Evolutionary conservation across 345 rosid genomes (phyloP).

Genomic region (Fremontodendron californicum): DNA sequence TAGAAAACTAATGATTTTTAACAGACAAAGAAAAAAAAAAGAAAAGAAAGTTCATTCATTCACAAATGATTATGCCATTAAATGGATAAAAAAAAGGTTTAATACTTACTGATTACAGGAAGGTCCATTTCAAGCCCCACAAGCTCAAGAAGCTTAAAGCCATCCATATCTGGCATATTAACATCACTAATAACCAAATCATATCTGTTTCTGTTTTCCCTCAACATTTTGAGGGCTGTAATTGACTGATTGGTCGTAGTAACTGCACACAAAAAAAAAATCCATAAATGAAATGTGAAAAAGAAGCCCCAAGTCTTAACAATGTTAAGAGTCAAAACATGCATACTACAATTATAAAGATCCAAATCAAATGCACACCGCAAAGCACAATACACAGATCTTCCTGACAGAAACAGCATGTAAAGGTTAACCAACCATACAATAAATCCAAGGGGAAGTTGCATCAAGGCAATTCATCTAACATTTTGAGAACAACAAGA

Average conservation of each 20-base stretch:
- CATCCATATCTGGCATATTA: conserved; percentile 79
- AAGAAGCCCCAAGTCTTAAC: background rate
- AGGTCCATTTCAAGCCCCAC: conserved; percentile 87
- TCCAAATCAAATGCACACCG: conserved; percentile 3
- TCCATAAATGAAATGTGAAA: conserved; percentile 9
- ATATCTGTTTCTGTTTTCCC: conserved; percentile 49
- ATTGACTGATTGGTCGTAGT: conserved; percentile 56
- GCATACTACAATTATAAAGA: conserved; percentile 3
- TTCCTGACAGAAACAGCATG: conserved; percentile 11
- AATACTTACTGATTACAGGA: conserved; percentile 73
- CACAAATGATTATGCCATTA: background rate
- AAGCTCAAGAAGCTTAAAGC: conserved; percentile 76
- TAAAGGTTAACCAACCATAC: conserved; percentile 1
- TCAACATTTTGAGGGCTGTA: conserved; percentile 48
- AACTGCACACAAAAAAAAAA: conserved; percentile 35
- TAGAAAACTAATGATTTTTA: background rate
- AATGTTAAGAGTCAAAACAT: background rate
- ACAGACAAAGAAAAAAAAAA: background rate
- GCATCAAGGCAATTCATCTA: background rate
- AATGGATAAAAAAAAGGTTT: background rate
- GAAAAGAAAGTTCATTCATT: background rate
- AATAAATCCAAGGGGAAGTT: background rate
- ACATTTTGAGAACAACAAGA: background rate
- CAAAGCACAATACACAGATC: conserved; percentile 11
- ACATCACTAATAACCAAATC: conserved; percentile 80